These are phyloP conservation scores for Royoungia palumana DNA, from an alignment of 768 basidiomycete species.

Conservation along the genomic window DNA sequence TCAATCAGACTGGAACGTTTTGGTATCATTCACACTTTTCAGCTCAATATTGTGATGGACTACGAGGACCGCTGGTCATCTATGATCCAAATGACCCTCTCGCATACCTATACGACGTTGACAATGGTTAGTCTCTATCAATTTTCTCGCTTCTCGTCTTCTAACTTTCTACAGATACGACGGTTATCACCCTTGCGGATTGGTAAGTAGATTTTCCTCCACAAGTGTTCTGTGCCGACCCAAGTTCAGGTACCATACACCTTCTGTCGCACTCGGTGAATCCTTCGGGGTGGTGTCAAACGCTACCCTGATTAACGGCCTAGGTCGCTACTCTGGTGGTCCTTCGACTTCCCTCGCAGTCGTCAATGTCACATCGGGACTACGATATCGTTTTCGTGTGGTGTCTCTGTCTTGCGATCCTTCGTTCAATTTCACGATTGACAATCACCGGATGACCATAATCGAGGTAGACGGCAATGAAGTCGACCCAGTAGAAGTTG, in stretches of 20 bases:
- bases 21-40: conserved; percentile 41
- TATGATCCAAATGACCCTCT: conserved; percentile 42
- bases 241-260: conserved; percentile 33
- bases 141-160: not conserved
- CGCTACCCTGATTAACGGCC: conserved; percentile 49
- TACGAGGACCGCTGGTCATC: conserved; percentile 37
- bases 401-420: conserved; percentile 46
- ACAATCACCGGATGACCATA: conserved; percentile 42
- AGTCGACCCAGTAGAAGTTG: conserved; percentile 38
- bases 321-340: conserved; percentile 42
- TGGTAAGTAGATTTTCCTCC: conserved; percentile 26
- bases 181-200: conserved; percentile 45
- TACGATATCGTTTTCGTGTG: conserved; percentile 50
- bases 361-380: conserved; percentile 38
- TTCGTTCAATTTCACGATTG: conserved; percentile 38
- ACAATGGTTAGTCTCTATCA: conserved; percentile 33
- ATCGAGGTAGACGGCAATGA: conserved; percentile 49
- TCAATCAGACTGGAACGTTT: conserved; percentile 38
- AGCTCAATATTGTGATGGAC: conserved; percentile 36
- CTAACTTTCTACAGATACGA: conserved; percentile 23
- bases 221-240: conserved; percentile 4
- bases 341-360: conserved; percentile 38
- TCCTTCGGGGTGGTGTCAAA: conserved; percentile 21
- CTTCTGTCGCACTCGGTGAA: conserved; percentile 14
- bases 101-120: conserved; percentile 38